A percentile compares a stretch with the other conserved stretches of the same genome.
Conservation (phyloP, 441 rosid species). For the Dalechampia spathulata region DNA sequence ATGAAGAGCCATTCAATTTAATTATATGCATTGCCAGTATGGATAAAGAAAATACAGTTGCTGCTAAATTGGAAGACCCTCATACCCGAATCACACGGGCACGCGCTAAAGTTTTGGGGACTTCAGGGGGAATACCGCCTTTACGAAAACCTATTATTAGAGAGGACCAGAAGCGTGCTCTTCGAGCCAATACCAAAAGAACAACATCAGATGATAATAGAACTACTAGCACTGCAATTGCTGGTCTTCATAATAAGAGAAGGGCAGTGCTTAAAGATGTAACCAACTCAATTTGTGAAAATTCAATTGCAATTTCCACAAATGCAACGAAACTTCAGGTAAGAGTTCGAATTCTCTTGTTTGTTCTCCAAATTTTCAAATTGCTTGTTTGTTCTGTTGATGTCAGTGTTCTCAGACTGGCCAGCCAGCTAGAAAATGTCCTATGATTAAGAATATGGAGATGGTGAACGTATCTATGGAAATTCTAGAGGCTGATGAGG, state of each 20-base stretch:
- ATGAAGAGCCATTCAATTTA: slow-evolving; percentile 29
- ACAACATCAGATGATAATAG: slow-evolving; percentile 39
- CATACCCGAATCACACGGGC: slow-evolving; percentile 57
- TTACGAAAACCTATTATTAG: slow-evolving; percentile 51
- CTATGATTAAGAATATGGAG: slow-evolving; percentile 27
- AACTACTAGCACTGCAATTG: slow-evolving; percentile 24
- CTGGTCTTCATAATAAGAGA: slow-evolving; percentile 51
- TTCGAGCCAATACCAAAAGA: slow-evolving; percentile 33
- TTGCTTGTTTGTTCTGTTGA: slow-evolving; percentile 1
- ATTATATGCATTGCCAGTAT: slow-evolving; percentile 31
- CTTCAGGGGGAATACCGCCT: slow-evolving; percentile 32
- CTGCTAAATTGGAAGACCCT: slow-evolving; percentile 32
- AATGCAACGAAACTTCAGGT: slow-evolving; percentile 43
- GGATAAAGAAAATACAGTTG: slow-evolving; percentile 48
- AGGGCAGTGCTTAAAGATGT: slow-evolving; percentile 77
- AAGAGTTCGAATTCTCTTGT: no score
- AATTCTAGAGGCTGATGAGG: slow-evolving; percentile 34
- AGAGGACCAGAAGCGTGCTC: slow-evolving; percentile 46
- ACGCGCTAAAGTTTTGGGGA: slow-evolving; percentile 52
- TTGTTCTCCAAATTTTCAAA: no score
- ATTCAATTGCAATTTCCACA: slow-evolving; percentile 23
- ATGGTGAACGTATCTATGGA: slow-evolving; percentile 27
- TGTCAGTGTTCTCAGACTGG: slow-evolving; percentile 27
- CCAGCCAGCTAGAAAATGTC: slow-evolving; percentile 31
- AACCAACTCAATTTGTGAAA: slow-evolving; percentile 35